Evolutionary conservation across 2,329 filamentous ascomycete species (phyloP), one percentile per base, ranked within the genome.

Genomic region (Zymoseptoria tritici): DNA sequence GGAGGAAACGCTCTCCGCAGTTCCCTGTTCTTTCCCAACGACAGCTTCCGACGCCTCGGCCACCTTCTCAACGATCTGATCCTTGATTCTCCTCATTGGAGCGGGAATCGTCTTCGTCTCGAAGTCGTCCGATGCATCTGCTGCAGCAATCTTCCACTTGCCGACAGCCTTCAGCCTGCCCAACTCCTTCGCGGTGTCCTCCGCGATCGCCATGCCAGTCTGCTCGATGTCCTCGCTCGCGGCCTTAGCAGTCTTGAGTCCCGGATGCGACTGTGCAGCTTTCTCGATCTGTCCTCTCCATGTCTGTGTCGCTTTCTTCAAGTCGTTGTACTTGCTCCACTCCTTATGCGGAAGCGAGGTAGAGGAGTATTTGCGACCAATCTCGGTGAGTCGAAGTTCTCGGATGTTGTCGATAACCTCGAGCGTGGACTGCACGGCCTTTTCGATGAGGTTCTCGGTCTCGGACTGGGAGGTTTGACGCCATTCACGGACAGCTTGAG

Each of bases 291-390:
- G 90, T 42, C 84, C 81, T 58, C 90, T 88, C 91, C 93, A 97
- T 68, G 90, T 85, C 54, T 88, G 86, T 56, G 97, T 89, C 11
- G 89, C 87, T 57, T 83, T 84, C 77, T 90, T 95, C 60, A 99
- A 80, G 61, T 89, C 85, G 73, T 97, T 91, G 71, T 96, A 99
- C 73, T 93, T 94, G 61, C 88, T 85, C 94, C 94, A 99, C 73
- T 99, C 91, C 74, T 95, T 92, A 80, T 99, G 97, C 1, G 93
- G 96, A 62, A 99, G 84, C 31, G 91, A 91, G 60, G 97, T 91
- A 77, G 91, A 94, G 87, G 93, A 91, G 92, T 94, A 99, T 61
- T 78, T 82, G 85, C 95, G 93, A 59, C 92, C 92, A 57, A 97
- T 91, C 73, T 95, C 90, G 72, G 96, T 90, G 36, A 97, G 81